Base-by-base conservation (phyloP, 225 moss, liverwort and hornwort genomes). In the Pleurozium schreberi region DNA sequence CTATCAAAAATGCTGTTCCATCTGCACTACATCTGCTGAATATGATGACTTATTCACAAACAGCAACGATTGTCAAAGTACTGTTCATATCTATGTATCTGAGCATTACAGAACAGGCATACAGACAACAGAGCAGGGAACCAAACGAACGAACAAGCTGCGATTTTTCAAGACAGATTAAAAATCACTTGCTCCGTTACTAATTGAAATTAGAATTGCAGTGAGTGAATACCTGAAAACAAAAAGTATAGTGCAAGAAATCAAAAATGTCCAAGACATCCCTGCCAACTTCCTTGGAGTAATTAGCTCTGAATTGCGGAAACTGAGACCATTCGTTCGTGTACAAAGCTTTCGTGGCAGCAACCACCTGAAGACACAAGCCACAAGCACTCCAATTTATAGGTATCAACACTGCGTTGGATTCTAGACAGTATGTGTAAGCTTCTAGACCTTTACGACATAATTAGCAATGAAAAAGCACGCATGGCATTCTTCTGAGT, bases 201-300 rank as follows among this genome's bases (percentile, higher is more conserved):
- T 69, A 49, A 30, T 36, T 69, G 64, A 67, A 61, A 64, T n/a
- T 88, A 40, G 65, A 82, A 36, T 84, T 82, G 83, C 61, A 79
- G 68, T 68, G 73, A 84, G 76, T 68, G 58, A 47, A 68, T 88
- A 98, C 98, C 95, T 98, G 98, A 89, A 98, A 98, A 86, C 97
- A 94, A 89, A 98, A 98, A 42, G 92, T 87, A 86, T 83, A 95
- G 87, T 96, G 95, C 84, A 98, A 91, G 71, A 98, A 91, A 90
- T 98, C 98, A 91, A 98, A 98, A 66, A 98, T 92, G 87, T 98
- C 98, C 87, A 96, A 75, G 52, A 89, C 76, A 70, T 93, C 90
- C 80, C 97, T 95, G 85, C 95, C 94, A 26, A 93, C 91, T 74
- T 92, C 92, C 85, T 89, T 92, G 30, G 82, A 83, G 88, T 94